Percentiles rank a stretch among this genome's conserved stretches.
These are phyloP conservation scores for Neurospora pannonica DNA, from an alignment of 495 filamentous ascomycete species.

Conservation along the genomic window DNA sequence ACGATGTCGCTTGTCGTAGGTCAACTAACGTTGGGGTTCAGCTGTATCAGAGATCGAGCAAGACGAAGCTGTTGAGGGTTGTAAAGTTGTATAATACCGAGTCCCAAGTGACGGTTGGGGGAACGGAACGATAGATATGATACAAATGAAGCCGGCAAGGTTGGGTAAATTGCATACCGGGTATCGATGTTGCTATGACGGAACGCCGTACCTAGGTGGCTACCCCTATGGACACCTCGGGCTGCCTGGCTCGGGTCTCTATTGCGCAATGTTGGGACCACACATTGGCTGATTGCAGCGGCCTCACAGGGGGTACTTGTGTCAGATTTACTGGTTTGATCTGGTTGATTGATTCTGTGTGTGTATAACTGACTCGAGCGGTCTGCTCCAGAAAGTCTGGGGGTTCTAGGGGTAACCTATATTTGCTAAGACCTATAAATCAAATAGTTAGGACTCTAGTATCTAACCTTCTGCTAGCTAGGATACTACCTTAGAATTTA, in stretches of 20 bases:
- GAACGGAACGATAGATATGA: neutral
- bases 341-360: no score
- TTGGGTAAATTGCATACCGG: neutral
- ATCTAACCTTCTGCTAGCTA: no score
- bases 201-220: neutral
- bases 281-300: neutral
- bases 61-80: neutral
- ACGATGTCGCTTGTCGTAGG: neutral
- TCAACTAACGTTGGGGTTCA: neutral
- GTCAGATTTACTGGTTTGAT: no score
- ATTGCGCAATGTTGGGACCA: neutral
- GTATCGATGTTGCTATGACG: neutral
- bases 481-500: no score
- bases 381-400: no score
- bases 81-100: neutral
- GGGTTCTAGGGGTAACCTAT: no score
- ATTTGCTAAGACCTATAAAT: no score
- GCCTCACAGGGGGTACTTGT: neutral
- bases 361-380: no score
- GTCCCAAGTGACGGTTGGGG: neutral
- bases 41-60: neutral
- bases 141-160: neutral
- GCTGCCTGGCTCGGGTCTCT: neutral
- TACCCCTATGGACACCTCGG: neutral
- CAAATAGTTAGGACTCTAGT: no score